Conservation (phyloP, 257 asterid genomes). For the Gentiana straminea region DNA sequence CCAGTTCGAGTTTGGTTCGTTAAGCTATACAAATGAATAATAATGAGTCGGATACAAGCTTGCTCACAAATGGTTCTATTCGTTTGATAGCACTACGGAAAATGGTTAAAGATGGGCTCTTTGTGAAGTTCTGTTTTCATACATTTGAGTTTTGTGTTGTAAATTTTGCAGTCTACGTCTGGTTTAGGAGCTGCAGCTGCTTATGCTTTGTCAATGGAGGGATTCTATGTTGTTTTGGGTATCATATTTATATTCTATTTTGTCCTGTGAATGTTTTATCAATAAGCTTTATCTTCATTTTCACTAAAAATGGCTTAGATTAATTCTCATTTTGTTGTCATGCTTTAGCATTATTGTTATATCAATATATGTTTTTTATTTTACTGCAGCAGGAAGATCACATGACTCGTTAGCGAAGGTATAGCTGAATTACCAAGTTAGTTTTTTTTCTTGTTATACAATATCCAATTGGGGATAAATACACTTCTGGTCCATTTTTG, state of each 20-base stretch:
- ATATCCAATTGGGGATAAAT: too few relatives aligned
- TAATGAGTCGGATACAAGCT: too few relatives aligned
- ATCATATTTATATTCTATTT: slow-evolving; percentile 8
- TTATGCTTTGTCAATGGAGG: slow-evolving; percentile 62
- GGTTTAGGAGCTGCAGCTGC: slow-evolving; percentile 92
- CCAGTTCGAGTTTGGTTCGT: too few relatives aligned
- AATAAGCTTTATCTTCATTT: too few relatives aligned
- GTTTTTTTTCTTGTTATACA: slow-evolving; percentile 1
- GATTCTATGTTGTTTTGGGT: slow-evolving; percentile 76
- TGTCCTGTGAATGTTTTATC: too few relatives aligned
- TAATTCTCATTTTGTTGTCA: not conserved
- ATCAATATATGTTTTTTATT: slow-evolving; percentile 8
- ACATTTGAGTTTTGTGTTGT: slow-evolving; percentile 6
- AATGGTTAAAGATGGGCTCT: not conserved
- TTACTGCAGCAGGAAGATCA: slow-evolving; percentile 76
- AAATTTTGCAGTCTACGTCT: slow-evolving; percentile 62
- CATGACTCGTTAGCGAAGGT: slow-evolving; percentile 53
- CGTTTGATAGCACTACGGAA: not conserved
- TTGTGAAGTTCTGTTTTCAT: slow-evolving; percentile 1
- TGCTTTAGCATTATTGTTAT: not conserved
- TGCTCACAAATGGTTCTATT: too few relatives aligned
- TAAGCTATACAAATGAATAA: not conserved
- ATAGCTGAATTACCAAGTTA: slow-evolving; percentile 1
- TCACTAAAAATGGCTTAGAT: too few relatives aligned
- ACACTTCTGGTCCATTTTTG: too few relatives aligned